These are phyloP conservation scores for Tubosaeta sp. DNA, from an alignment of 768 basidiomycete species.

Conservation along the genomic window DNA sequence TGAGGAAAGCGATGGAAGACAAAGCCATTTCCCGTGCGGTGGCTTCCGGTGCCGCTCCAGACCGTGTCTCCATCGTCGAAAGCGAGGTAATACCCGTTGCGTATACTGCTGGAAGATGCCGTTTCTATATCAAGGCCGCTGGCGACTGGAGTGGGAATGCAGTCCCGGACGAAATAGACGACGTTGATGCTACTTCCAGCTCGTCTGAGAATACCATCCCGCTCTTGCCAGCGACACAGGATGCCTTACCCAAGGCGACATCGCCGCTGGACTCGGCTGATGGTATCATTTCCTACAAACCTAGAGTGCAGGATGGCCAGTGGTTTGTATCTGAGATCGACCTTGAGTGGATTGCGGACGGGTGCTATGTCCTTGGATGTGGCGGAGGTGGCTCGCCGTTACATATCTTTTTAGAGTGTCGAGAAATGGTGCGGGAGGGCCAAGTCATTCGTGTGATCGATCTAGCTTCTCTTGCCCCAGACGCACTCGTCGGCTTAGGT, in stretches of 20 bases:
- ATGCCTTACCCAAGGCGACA: slow-evolving; percentile 8
- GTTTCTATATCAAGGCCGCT: slow-evolving; percentile 56
- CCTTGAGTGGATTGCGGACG: slow-evolving; percentile 57
- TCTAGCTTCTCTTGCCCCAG: slow-evolving; percentile 37
- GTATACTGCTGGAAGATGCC: slow-evolving; percentile 31
- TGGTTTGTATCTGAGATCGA: slow-evolving; percentile 47
- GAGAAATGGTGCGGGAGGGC: slow-evolving; percentile 52
- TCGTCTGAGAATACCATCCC: slow-evolving; percentile 3
- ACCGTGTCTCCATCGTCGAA: slow-evolving; percentile 49
- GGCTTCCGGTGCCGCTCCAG: slow-evolving; percentile 41
- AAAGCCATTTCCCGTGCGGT: slow-evolving; percentile 43
- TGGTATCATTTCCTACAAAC: slow-evolving; percentile 35
- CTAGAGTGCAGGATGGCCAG: slow-evolving; percentile 35
- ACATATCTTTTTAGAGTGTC: slow-evolving; percentile 44
- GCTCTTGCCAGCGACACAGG: background rate
- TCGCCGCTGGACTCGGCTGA: slow-evolving; percentile 13
- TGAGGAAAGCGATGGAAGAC: slow-evolving; percentile 32
- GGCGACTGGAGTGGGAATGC: slow-evolving; percentile 42
- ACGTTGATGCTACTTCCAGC: slow-evolving; percentile 1
- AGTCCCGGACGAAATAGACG: slow-evolving; percentile 21
- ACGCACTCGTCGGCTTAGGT: slow-evolving; percentile 39
- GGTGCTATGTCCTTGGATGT: slow-evolving; percentile 58
- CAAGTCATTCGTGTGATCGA: slow-evolving; percentile 44
- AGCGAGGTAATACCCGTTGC: slow-evolving; percentile 47
- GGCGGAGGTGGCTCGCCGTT: slow-evolving; percentile 63